phyloP scores from a whole-genome alignment of 192 early-diverging fungal genomes.

The Backusella mclennaniae region DNA sequence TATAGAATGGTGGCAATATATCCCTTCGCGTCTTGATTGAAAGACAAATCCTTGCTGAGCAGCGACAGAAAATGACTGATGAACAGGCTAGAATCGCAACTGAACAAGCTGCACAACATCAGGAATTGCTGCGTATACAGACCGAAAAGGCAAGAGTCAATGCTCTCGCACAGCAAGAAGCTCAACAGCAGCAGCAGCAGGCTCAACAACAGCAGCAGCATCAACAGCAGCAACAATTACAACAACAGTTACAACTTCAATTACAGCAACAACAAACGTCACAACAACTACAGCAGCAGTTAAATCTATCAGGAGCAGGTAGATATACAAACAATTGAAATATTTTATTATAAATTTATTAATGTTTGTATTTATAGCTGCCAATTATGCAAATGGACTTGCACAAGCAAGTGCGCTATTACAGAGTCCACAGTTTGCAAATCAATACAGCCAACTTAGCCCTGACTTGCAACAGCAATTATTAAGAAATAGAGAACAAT shows the following conservation, averaged over 20 bases:
- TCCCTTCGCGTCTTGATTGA: conserved; percentile 12
- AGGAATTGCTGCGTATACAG: conserved; percentile 19
- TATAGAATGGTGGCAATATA: neutral
- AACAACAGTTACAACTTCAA: neutral
- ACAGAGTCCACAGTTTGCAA: conserved; percentile 26
- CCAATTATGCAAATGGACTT: conserved; percentile 21
- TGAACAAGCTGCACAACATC: conserved; percentile 28
- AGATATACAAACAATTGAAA: neutral
- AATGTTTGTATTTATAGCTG: neutral
- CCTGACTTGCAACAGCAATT: conserved; percentile 34
- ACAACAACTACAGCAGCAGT: neutral
- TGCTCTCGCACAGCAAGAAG: conserved; percentile 11
- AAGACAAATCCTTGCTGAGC: conserved; percentile 24
- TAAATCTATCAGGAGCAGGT: conserved; percentile 2
- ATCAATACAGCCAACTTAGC: conserved; percentile 28
- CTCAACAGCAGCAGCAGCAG: neutral
- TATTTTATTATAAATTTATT: neutral
- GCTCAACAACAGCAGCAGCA: neutral
- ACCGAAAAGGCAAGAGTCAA: conserved; percentile 20
- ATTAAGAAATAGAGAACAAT: conserved; percentile 26
- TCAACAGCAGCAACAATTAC: neutral
- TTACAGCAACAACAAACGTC: neutral
- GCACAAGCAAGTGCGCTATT: conserved; percentile 31
- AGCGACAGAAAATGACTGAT: conserved; percentile 28
- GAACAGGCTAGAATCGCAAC: conserved; percentile 19